Evolutionary conservation across 106 monocot genomes (phyloP).

Genomic region (Gastrodia elata): DNA sequence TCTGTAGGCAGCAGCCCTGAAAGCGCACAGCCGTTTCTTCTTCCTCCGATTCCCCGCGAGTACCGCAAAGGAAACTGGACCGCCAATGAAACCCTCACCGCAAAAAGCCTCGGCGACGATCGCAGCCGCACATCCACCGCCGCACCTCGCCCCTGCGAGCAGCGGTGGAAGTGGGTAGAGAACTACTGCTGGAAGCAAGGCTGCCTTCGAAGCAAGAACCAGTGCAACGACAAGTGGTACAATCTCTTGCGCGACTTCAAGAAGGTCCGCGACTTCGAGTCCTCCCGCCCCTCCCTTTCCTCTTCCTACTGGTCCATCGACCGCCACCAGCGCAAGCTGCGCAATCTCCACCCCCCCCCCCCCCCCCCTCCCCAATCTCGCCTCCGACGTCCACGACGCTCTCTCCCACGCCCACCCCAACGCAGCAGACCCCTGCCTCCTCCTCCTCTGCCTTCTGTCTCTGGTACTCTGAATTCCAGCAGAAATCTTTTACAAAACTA

Average conservation of each 20-base stretch:
- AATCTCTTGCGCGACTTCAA: slow-evolving; percentile 63
- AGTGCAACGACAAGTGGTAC: slow-evolving; percentile 80
- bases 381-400: slow-evolving; percentile 59
- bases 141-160: slow-evolving; percentile 36
- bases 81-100: slow-evolving; percentile 76
- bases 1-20: slow-evolving; percentile 11
- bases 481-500: too few species aligned
- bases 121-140: slow-evolving; percentile 6
- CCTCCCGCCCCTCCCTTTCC: not conserved
- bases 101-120: slow-evolving; percentile 89
- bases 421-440: slow-evolving; percentile 18
- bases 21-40: slow-evolving; percentile 7
- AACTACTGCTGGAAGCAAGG: slow-evolving; percentile 62
- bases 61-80: slow-evolving; percentile 99
- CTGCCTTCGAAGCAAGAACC: slow-evolving; percentile 61
- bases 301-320: slow-evolving; percentile 50
- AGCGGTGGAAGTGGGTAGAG: slow-evolving; percentile 76
- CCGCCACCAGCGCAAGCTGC: slow-evolving; percentile 17
- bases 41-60: slow-evolving; percentile 33
- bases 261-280: slow-evolving; percentile 54
- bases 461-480: not conserved
- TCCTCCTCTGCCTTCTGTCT: not conserved
- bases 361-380: slow-evolving; percentile 63
- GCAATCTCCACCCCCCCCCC: slow-evolving; percentile 63
- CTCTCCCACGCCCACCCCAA: slow-evolving; percentile 57